A percentile compares a stretch with the other conserved stretches of the same genome.
These are phyloP conservation scores for Suillus placidus DNA, from an alignment of 768 basidiomycete species.

Conservation along the genomic window DNA sequence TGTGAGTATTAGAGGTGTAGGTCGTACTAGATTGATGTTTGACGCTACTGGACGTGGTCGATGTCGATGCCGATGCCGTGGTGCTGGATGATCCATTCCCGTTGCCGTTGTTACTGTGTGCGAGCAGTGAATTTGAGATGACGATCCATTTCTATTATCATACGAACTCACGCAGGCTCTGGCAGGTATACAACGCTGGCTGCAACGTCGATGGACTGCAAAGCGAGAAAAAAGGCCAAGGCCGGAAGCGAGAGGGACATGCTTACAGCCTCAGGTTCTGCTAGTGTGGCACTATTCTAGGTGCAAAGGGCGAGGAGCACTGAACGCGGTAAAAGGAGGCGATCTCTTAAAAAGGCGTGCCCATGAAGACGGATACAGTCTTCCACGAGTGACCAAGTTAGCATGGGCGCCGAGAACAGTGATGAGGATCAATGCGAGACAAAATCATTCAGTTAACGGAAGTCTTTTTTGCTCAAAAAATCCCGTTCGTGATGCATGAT, in stretches of 20 bases:
- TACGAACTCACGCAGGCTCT: constrained; percentile 8
- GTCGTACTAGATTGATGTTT: neutral
- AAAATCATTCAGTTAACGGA: neutral
- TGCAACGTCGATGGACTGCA: neutral
- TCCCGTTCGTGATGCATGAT: neutral
- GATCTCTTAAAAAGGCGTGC: neutral
- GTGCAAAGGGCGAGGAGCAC: neutral
- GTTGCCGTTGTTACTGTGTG: neutral
- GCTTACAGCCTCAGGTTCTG: neutral
- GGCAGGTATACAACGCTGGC: neutral
- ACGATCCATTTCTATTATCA: neutral
- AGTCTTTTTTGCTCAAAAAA: neutral
- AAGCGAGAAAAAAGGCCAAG: constrained; percentile 7
- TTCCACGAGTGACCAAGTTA: neutral
- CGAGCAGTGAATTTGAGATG: neutral
- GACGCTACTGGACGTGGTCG: neutral
- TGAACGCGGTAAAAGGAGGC: neutral
- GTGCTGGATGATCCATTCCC: constrained; percentile 1
- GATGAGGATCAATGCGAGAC: neutral
- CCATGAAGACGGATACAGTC: neutral
- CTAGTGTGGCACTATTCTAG: neutral
- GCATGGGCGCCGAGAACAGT: neutral
- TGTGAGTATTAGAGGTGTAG: neutral
- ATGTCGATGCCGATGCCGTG: constrained; percentile 4
- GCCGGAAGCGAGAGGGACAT: constrained; percentile 9